Evolutionary conservation across 2,329 filamentous ascomycete genomes (phyloP), one percentile per base, ranked within the genome.

Genomic region (Penicillium fuscoglaucum): DNA sequence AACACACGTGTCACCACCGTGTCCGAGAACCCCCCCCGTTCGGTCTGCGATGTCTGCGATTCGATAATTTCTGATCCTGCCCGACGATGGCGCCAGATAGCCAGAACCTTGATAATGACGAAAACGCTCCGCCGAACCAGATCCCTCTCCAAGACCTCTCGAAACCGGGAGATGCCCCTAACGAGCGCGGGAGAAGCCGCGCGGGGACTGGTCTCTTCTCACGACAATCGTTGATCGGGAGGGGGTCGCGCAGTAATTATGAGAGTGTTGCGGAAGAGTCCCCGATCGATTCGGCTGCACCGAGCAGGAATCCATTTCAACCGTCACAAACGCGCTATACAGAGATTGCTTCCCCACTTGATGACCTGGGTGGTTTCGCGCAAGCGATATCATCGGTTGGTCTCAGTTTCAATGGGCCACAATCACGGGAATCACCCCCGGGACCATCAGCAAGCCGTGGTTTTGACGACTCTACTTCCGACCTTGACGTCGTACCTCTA

Each of bases 81-180:
- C 68, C 63, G 60, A 75, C 68, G 65, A 78, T 78, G 76, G 76
- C 76, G 68, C 72, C 75, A 52, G 72, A 69, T 64, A 70, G 68
- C 66, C 70, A 72, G 61, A 68, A 65, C 64, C 64, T 63, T 64
- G 68, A 67, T 61, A 59, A 68, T 63, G 59, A 66, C 58, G 66
- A 72, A 40, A 64, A 64, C 52, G 61, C 62, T 53, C 61, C 67
- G 24, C 61, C 63, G n/a, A 61, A 70, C 58, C 75, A 77, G 61
- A 93, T 95, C 76, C 89, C 89, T 59, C 79, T 93, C 58, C 87
- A 87, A 74, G 84, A 88, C 66, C 79, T 90, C 37, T 78, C 79
- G 13, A 72, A 74, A 58, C 71, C 73, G 28, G 72, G 73, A 35
- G 73, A 72, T 48, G 64, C 63, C 35, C 58, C 66, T 19, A 70